These are phyloP conservation scores for Kodamaea kakaduensis DNA, from an alignment of 805 yeast genomes.

Conservation along the genomic window DNA sequence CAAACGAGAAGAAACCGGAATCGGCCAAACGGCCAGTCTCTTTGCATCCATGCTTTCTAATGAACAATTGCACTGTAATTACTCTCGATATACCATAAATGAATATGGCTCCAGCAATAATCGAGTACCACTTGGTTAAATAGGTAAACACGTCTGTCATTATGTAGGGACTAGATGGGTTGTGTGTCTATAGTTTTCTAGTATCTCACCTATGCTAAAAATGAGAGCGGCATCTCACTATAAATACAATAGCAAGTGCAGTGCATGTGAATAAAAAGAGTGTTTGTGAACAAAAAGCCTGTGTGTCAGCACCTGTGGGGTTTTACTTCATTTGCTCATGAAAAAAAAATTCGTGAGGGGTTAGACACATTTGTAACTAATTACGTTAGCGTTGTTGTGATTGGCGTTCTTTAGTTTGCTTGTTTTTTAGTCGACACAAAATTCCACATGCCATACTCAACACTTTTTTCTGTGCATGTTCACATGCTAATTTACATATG, in stretches of 20 bases:
- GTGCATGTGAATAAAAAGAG: conserved; percentile 1
- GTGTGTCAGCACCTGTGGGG: neutral
- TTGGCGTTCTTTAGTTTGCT: neutral
- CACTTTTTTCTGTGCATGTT: neutral
- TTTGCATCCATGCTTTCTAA: conserved; percentile 13
- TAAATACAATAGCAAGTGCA: neutral
- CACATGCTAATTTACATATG: conserved; percentile 6
- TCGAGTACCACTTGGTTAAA: conserved; percentile 12
- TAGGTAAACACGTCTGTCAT: conserved; percentile 3
- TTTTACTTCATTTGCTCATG: neutral
- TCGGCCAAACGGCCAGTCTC: conserved; percentile 8
- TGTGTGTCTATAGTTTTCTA: too few relatives aligned
- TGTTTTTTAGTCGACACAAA: neutral
- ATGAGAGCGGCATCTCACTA: neutral
- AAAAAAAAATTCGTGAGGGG: conserved; percentile 1
- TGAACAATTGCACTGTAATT: conserved; percentile 8
- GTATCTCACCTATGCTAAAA: neutral
- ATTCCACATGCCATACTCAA: neutral
- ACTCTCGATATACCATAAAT: conserved; percentile 8
- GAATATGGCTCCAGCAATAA: conserved; percentile 10
- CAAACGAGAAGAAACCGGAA: conserved; percentile 10
- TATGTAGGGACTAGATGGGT: too few relatives aligned
- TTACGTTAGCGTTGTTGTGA: neutral
- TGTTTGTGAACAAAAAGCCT: neutral
- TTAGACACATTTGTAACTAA: neutral